These are phyloP conservation scores for Phytopythium cucurbitacearum DNA, from an alignment of 352 stramenopile species.

Conservation along the genomic window DNA sequence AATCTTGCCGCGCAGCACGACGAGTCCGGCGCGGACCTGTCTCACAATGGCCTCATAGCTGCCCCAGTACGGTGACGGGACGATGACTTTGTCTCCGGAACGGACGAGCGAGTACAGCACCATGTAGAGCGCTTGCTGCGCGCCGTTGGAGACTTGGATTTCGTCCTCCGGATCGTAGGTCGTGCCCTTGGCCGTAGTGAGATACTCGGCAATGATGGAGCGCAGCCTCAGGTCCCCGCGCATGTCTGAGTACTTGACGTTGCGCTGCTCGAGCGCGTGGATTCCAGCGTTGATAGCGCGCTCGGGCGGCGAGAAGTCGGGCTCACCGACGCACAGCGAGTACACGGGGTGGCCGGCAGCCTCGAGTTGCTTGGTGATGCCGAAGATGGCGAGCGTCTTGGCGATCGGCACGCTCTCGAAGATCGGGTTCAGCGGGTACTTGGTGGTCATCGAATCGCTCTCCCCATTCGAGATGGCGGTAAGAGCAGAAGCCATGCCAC, in stretches of 20 bases:
- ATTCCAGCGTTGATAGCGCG: slow-evolving; percentile 88
- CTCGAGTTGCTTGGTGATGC: slow-evolving; percentile 93
- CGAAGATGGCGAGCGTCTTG: slow-evolving; percentile 93
- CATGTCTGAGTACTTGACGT: slow-evolving; percentile 94
- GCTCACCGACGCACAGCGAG: slow-evolving; percentile 94
- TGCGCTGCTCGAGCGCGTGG: slow-evolving; percentile 56
- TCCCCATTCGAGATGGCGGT: neutral
- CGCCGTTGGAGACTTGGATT: slow-evolving; percentile 94
- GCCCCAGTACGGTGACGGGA: slow-evolving; percentile 97
- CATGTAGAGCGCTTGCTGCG: slow-evolving; percentile 93
- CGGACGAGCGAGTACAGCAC: slow-evolving; percentile 86
- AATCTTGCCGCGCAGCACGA: slow-evolving; percentile 87
- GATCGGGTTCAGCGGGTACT: slow-evolving; percentile 72
- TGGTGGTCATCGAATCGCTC: slow-evolving; percentile 36
- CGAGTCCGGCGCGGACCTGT: slow-evolving; percentile 80
- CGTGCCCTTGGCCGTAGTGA: slow-evolving; percentile 83
- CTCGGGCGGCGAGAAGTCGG: slow-evolving; percentile 90
- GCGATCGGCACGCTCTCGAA: slow-evolving; percentile 78
- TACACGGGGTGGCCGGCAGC: slow-evolving; percentile 88
- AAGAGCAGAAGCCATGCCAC: slow-evolving; percentile 1
- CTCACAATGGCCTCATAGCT: slow-evolving; percentile 95
- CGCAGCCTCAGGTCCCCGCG: slow-evolving; percentile 87
- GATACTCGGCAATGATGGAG: slow-evolving; percentile 85
- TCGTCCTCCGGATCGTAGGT: slow-evolving; percentile 85
- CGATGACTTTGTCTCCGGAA: slow-evolving; percentile 91